phyloP scores from a whole-genome alignment of 1,139 yeast genomes.

The Candida tropicalis region DNA sequence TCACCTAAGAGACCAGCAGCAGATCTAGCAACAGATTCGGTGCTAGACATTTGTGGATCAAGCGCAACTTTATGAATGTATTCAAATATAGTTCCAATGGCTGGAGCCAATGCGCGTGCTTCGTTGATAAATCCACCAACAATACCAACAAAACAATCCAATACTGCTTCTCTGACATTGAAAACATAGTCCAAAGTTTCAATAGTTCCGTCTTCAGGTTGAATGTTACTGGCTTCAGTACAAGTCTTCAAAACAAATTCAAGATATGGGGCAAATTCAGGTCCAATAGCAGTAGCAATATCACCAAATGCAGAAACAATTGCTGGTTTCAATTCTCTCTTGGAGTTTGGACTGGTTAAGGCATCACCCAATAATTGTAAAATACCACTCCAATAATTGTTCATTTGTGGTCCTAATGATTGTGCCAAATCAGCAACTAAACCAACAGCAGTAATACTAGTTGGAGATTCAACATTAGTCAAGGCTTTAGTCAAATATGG shows the following conservation, averaged over 20 bases:
- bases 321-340: slow-evolving; percentile 82
- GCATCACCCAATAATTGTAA: slow-evolving; percentile 81
- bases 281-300: slow-evolving; percentile 86
- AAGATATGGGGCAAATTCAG: slow-evolving; percentile 72
- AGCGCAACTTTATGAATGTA: slow-evolving; percentile 62
- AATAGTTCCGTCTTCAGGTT: slow-evolving; percentile 59
- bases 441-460: slow-evolving; percentile 89
- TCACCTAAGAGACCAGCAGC: slow-evolving; percentile 93
- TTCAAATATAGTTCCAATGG: slow-evolving; percentile 67
- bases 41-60: slow-evolving; percentile 60
- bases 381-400: slow-evolving; percentile 74
- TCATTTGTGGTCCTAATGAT: slow-evolving; percentile 74
- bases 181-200: slow-evolving; percentile 80
- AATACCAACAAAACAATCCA: slow-evolving; percentile 94
- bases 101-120: slow-evolving; percentile 69
- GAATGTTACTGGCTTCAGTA: slow-evolving; percentile 54
- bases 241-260: slow-evolving; percentile 77
- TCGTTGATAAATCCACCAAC: slow-evolving; percentile 79
- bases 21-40: slow-evolving; percentile 71
- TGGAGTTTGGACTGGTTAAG: slow-evolving; percentile 65
- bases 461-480: slow-evolving; percentile 78
- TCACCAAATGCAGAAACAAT: slow-evolving; percentile 97
- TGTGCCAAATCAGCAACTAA: slow-evolving; percentile 97
- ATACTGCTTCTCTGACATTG: slow-evolving; percentile 77
- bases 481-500: slow-evolving; percentile 82